Base-by-base conservation (phyloP, 2,329 filamentous ascomycete species). In the Diaporthe vaccinii region DNA sequence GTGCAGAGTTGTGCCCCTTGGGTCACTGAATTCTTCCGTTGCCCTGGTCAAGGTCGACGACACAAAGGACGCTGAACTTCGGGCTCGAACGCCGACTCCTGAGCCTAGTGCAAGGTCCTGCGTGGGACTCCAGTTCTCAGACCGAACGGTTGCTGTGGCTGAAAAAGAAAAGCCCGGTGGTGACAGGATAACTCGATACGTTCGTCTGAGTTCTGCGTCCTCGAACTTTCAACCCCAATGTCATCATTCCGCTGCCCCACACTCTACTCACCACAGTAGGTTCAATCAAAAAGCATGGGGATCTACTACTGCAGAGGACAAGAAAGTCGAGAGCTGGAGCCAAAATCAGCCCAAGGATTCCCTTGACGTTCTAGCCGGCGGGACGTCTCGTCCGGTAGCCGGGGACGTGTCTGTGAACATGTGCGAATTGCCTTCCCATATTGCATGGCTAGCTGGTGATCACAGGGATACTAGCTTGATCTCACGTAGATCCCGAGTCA, bases 321-420 rank as follows among this genome's bases (percentile, higher is more conserved):
- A 28, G 22, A 12, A 20, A 22, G 49, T n/a, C 34, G 65, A 55
- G 34, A 31, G 65, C 65, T 69, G 65, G 36, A 39, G 44, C 31
- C 57, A 62, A 41, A 41, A 5, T 22, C 70, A 61, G 70, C 70
- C 41, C 44, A 51, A 61, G 70, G 57, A 72, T 49, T 41, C 51
- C 51, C 65, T 49, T 49, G 55, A 73, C 34, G 65, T 70, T 74
- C 51, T 46, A 74, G 73, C 73, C 65, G 74, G 74, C 72, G 75
- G 75, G 75, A 74, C 57, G 72, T 72, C 44, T 46, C 49, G 49
- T 51, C 67, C 75, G 65, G 72, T 31, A 69, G 59, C 55, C 65
- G 72, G 72, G 55, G 55, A 68, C 57, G 71, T 69, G 65, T 62
- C 65, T 74, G 72, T 70, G 65, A 53, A 71, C 51, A 53, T 41